These are phyloP conservation scores for Kwoniella botswanensis DNA, from an alignment of 768 basidiomycete species.

Conservation along the genomic window DNA sequence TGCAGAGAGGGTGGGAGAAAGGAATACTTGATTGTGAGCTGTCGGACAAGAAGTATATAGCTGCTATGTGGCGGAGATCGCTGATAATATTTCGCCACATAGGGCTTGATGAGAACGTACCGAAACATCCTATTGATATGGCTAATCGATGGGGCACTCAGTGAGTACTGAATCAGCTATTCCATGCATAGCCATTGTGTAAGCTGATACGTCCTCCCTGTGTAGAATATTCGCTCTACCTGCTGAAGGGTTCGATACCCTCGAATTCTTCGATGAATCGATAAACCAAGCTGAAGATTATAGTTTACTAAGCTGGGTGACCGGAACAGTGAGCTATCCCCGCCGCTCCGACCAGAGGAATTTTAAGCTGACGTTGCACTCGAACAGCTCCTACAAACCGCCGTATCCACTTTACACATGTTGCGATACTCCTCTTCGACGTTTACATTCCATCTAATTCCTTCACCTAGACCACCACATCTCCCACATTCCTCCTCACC, in stretches of 20 bases:
- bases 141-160: constrained; percentile 55
- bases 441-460: constrained; percentile 53
- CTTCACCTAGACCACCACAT: constrained; percentile 32
- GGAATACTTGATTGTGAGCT: constrained; percentile 48
- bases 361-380: not conserved
- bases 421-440: constrained; percentile 48
- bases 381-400: constrained; percentile 51
- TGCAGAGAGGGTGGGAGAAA: constrained; percentile 32
- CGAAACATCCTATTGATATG: constrained; percentile 38
- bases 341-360: too few species aligned
- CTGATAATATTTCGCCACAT: constrained; percentile 2
- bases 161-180: constrained; percentile 29
- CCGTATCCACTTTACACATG: constrained; percentile 52
- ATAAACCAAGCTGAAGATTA: constrained; percentile 45
- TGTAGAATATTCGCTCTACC: constrained; percentile 54
- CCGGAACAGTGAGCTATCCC: constrained; percentile 43
- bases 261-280: constrained; percentile 52
- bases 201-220: not conserved
- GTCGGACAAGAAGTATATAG: not conserved
- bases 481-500: constrained; percentile 9
- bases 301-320: constrained; percentile 55
- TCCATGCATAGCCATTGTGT: not conserved
- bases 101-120: constrained; percentile 53
- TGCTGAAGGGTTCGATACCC: constrained; percentile 53
- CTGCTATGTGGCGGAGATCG: not conserved